Conservation (phyloP, 768 basidiomycete species). For the Russula vinacea region DNA sequence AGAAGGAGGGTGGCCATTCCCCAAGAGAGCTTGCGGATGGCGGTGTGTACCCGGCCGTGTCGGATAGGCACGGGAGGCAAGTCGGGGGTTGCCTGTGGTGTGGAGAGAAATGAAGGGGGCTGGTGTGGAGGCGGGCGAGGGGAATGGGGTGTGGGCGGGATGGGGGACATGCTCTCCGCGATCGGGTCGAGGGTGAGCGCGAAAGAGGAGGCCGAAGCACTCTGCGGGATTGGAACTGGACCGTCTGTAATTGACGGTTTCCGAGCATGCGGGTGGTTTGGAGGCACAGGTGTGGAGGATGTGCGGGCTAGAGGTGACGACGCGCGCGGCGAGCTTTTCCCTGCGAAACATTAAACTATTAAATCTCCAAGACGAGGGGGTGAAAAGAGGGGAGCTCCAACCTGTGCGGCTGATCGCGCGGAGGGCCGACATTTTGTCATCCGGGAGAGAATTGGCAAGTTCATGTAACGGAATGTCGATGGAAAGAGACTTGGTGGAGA, state of each 20-base stretch:
- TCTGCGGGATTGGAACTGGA: slow-evolving; percentile 30
- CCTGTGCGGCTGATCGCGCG: slow-evolving; percentile 24
- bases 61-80: slow-evolving; percentile 30
- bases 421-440: slow-evolving; percentile 17
- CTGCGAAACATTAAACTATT: slow-evolving; percentile 2
- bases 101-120: slow-evolving; percentile 27
- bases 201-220: slow-evolving; percentile 37
- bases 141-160: slow-evolving; percentile 36
- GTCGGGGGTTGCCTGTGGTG: slow-evolving; percentile 18
- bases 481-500: slow-evolving; percentile 55
- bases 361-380: neutral
- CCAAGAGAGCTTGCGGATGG: slow-evolving; percentile 33
- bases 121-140: slow-evolving; percentile 35
- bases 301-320: slow-evolving; percentile 50
- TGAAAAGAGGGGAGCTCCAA: neutral
- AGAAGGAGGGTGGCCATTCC: slow-evolving; percentile 29
- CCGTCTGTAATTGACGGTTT: slow-evolving; percentile 54
- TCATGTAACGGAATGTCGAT: slow-evolving; percentile 58
- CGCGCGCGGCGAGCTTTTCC: slow-evolving; percentile 17
- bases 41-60: slow-evolving; percentile 32
- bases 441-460: slow-evolving; percentile 30
- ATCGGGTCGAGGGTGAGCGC: slow-evolving; percentile 39
- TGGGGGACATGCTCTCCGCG: slow-evolving; percentile 34
- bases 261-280: slow-evolving; percentile 73
- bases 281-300: slow-evolving; percentile 40